A percentile compares a stretch with the other conserved stretches of the same genome.
Evolutionary conservation across 805 yeast genomes (phyloP).

Genomic region (Schwanniomyces vanrijiae): DNA sequence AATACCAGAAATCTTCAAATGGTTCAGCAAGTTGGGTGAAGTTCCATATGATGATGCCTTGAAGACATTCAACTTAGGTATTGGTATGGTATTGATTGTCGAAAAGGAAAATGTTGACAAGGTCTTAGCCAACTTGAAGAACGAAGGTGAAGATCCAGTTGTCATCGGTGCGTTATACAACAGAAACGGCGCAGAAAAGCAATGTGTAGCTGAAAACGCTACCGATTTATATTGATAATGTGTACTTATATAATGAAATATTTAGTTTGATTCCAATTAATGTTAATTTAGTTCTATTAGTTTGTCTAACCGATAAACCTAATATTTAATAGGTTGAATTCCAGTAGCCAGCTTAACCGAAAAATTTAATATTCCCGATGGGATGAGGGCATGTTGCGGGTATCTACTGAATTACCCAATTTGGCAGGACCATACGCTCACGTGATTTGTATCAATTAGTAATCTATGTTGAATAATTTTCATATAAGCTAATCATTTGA

Average conservation of each 20-base stretch:
- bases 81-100: slow-evolving; percentile 93
- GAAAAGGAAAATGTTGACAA: slow-evolving; percentile 62
- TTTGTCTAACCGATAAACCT: not conserved
- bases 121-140: slow-evolving; percentile 52
- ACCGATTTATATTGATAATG: slow-evolving; percentile 22
- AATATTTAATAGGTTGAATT: too few species aligned
- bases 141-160: slow-evolving; percentile 74
- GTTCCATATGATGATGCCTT: slow-evolving; percentile 83
- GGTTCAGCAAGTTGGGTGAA: slow-evolving; percentile 90
- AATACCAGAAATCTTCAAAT: slow-evolving; percentile 85
- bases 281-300: not conserved
- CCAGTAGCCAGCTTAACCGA: too few species aligned
- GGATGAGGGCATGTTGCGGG: too few species aligned
- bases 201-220: slow-evolving; percentile 55
- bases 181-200: slow-evolving; percentile 47
- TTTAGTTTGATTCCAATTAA: slow-evolving; percentile 1
- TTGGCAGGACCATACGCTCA: not conserved
- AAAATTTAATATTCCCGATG: too few species aligned
- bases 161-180: slow-evolving; percentile 40
- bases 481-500: not conserved
- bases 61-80: slow-evolving; percentile 93
- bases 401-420: slow-evolving; percentile 2
- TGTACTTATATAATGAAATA: slow-evolving; percentile 1
- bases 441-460: not conserved
- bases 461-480: not conserved